A percentile compares a stretch with the other conserved stretches of the same genome.
Evolutionary conservation across 202 grass and related monocot genomes (phyloP).

Genomic region (Carex sylvatica): DNA sequence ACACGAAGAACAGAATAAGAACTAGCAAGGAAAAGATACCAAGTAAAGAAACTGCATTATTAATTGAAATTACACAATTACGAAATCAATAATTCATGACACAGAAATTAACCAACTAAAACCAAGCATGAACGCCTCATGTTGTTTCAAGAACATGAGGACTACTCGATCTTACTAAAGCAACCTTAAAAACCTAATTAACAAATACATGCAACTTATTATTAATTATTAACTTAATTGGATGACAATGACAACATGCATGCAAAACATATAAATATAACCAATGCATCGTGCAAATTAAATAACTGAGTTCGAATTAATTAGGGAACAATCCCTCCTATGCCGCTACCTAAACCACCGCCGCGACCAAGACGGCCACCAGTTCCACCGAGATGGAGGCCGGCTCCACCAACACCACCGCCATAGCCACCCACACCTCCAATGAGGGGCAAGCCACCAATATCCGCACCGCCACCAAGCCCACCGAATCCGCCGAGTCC

Average conservation of each 20-base stretch:
- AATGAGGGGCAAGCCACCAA: constrained; percentile 3
- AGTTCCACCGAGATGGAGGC: constrained; percentile 11
- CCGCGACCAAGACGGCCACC: background rate
- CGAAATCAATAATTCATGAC: no score
- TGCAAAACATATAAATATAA: background rate
- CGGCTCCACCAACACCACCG: background rate
- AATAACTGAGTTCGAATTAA: background rate
- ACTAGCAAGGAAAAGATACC: no score
- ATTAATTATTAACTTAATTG: background rate
- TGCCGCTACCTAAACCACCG: background rate
- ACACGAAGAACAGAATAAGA: no score
- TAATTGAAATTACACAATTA: no score
- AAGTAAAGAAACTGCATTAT: no score
- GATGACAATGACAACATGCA: background rate
- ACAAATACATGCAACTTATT: background rate
- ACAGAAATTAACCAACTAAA: no score
- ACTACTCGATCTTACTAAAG: no score
- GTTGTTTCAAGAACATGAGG: no score
- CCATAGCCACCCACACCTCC: background rate
- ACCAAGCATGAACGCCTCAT: no score
- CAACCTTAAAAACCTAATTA: background rate
- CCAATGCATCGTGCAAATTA: background rate
- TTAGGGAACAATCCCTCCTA: constrained; percentile 9
- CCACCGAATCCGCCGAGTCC: constrained; percentile 18
- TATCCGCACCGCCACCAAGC: background rate